phyloP scores from a whole-genome alignment of 805 yeast genomes.

The Cyberlindnera amylophila region DNA sequence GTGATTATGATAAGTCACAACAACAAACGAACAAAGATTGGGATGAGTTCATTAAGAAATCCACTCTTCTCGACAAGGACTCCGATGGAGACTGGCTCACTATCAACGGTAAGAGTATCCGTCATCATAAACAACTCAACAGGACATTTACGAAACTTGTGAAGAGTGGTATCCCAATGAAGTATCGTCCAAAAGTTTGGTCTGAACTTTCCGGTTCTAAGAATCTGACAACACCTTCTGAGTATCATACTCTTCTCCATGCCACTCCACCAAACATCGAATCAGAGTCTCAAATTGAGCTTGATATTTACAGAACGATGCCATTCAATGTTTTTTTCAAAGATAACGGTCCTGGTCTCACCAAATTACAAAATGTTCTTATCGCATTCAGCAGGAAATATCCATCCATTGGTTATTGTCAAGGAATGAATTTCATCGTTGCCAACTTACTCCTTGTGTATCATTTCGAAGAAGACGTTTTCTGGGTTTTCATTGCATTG shows the following conservation, averaged over 20 bases:
- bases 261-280: conserved; percentile 25
- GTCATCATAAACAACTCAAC: conserved; percentile 22
- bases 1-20: conserved; percentile 41
- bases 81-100: conserved; percentile 35
- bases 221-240: conserved; percentile 41
- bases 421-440: conserved; percentile 59
- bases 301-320: conserved; percentile 53
- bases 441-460: conserved; percentile 45
- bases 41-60: conserved; percentile 41
- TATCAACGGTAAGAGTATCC: conserved; percentile 36
- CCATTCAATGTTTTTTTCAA: conserved; percentile 51
- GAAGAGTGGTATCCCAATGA: conserved; percentile 45
- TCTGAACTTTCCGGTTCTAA: conserved; percentile 50
- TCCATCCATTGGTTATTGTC: conserved; percentile 51
- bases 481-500: conserved; percentile 48
- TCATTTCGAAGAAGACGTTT: conserved; percentile 47
- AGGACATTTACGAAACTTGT: conserved; percentile 35
- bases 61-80: conserved; percentile 26
- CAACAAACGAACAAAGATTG: conserved; percentile 38
- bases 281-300: conserved; percentile 45
- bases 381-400: conserved; percentile 46
- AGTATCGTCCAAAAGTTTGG: conserved; percentile 48
- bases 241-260: conserved; percentile 34
- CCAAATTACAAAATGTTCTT: conserved; percentile 42
- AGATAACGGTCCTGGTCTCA: conserved; percentile 51